Percentiles rank a stretch among this genome's conserved stretches.
These are phyloP conservation scores for Stylosanthes scabra DNA, from an alignment of 331 rosid species.

Conservation along the genomic window DNA sequence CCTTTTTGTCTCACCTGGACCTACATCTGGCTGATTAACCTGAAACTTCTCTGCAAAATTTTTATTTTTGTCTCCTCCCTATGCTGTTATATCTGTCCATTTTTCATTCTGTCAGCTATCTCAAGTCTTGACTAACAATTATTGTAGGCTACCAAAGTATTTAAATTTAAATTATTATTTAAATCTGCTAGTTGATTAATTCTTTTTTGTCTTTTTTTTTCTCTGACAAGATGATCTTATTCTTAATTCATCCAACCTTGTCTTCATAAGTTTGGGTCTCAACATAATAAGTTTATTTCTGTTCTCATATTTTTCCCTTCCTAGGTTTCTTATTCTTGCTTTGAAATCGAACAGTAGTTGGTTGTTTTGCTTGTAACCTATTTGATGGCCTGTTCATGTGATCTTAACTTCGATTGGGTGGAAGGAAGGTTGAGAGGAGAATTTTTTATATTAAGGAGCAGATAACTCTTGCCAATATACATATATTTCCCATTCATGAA, in stretches of 20 bases:
- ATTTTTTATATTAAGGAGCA: neutral
- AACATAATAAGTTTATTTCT: neutral
- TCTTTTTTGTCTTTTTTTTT: neutral
- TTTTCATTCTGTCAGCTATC: neutral
- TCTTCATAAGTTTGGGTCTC: neutral
- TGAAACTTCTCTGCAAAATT: neutral
- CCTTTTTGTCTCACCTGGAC: neutral
- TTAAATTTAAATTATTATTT: neutral
- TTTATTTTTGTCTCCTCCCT: neutral
- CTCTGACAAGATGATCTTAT: neutral
- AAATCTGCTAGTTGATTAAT: neutral
- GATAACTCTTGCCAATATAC: neutral
- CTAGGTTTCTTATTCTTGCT: too few species aligned
- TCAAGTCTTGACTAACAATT: neutral
- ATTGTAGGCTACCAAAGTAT: neutral
- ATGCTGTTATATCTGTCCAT: neutral
- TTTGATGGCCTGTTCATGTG: conserved; percentile 16
- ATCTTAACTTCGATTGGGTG: neutral
- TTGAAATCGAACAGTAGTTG: neutral
- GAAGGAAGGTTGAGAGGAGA: conserved; percentile 10
- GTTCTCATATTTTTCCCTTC: neutral
- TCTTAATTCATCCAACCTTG: neutral
- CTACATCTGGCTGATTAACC: neutral
- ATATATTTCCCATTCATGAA: neutral
- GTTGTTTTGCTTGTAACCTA: neutral